Evolutionary conservation across 257 asterid genomes (phyloP).

Genomic region (Ilex aquifolium): DNA sequence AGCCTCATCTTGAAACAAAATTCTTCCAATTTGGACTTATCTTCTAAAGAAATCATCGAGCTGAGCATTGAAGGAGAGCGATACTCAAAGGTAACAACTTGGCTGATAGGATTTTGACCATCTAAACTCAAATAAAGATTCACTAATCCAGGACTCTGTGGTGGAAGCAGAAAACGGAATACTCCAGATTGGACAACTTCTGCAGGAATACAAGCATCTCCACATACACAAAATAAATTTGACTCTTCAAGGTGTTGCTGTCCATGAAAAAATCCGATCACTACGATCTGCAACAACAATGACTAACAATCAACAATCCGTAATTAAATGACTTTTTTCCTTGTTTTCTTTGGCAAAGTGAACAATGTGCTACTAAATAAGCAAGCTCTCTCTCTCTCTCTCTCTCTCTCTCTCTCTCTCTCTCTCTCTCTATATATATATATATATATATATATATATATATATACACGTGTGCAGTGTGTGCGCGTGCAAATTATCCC

Average conservation of each 20-base stretch:
- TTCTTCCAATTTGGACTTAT: constrained; percentile 53
- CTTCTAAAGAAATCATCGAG: constrained; percentile 26
- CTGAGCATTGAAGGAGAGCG: constrained; percentile 47
- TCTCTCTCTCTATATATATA: too few relatives aligned
- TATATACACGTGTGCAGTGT: too few relatives aligned
- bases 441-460: too few relatives aligned
- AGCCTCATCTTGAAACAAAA: constrained; percentile 75
- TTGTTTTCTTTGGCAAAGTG: background rate
- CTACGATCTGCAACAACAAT: constrained; percentile 61
- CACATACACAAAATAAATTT: constrained; percentile 58
- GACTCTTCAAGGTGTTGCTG: constrained; percentile 36
- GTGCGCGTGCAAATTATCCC: background rate
- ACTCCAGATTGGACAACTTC: constrained; percentile 75
- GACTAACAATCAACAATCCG: constrained; percentile 10
- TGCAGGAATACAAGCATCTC: constrained; percentile 51
- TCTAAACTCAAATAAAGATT: constrained; percentile 69
- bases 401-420: too few relatives aligned
- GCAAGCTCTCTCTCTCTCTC: too few relatives aligned
- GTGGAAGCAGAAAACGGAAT: constrained; percentile 55
- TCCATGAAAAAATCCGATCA: constrained; percentile 59
- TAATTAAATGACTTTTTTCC: background rate
- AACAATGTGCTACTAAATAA: background rate
- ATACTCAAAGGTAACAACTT: constrained; percentile 64
- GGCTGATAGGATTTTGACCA: constrained; percentile 75
- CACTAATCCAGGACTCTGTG: constrained; percentile 65